These are phyloP conservation scores for Brassica nigra DNA, from an alignment of 345 rosid genomes.

Conservation along the genomic window DNA sequence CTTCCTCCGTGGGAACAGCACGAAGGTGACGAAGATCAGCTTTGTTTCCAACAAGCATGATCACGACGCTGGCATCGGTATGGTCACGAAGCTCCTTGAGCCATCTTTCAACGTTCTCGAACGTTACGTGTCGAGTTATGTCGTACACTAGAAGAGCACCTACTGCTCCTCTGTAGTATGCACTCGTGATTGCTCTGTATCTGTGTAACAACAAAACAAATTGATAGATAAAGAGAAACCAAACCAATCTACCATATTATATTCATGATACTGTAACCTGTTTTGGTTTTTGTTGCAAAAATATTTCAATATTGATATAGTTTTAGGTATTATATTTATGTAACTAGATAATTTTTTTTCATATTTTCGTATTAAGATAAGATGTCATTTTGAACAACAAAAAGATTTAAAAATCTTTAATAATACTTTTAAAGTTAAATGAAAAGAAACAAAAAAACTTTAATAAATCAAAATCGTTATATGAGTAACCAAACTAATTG, in stretches of 20 bases:
- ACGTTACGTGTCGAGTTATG: slow-evolving; percentile 53
- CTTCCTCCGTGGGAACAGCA: slow-evolving; percentile 53
- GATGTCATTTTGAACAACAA: neutral
- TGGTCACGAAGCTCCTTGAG: slow-evolving; percentile 61
- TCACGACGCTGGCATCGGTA: slow-evolving; percentile 54
- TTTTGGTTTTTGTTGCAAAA: neutral
- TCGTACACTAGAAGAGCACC: slow-evolving; percentile 61
- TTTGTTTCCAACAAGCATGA: slow-evolving; percentile 65
- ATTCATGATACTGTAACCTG: neutral
- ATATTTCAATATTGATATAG: neutral
- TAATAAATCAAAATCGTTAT: neutral
- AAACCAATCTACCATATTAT: neutral
- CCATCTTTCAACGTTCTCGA: slow-evolving; percentile 60
- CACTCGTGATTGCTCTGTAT: slow-evolving; percentile 61
- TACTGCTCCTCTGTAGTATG: slow-evolving; percentile 63
- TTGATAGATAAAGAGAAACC: neutral
- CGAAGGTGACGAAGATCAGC: slow-evolving; percentile 59
- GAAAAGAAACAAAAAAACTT: neutral
- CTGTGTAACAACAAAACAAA: slow-evolving; percentile 16
- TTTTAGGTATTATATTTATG: neutral
- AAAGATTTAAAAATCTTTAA: neutral
- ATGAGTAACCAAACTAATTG: neutral
- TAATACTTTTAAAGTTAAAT: neutral
- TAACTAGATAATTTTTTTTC: neutral
- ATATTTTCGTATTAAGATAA: neutral